These are phyloP conservation scores for Lecanosticta acicola DNA, from an alignment of 2,329 filamentous ascomycete genomes.

Conservation along the genomic window DNA sequence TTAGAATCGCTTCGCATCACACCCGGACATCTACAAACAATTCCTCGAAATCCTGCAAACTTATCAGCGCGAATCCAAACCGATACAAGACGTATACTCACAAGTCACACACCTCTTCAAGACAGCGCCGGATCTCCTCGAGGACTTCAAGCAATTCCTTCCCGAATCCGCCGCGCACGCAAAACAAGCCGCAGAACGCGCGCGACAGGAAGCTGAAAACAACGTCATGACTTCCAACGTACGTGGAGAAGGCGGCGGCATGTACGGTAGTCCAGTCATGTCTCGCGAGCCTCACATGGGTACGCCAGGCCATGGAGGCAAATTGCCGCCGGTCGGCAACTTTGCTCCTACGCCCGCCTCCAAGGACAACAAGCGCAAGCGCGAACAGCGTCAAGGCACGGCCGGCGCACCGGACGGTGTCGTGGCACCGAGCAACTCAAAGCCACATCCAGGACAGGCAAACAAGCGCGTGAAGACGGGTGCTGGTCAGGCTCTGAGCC, in stretches of 20 bases:
- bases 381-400: constrained; percentile 50
- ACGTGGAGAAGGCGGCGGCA: constrained; percentile 45
- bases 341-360: constrained; percentile 81
- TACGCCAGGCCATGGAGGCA: constrained; percentile 28
- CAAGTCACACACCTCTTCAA: constrained; percentile 94
- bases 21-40: constrained; percentile 98
- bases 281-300: constrained; percentile 35
- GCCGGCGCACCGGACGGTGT: constrained; percentile 34
- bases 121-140: constrained; percentile 84
- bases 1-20: constrained; percentile 91
- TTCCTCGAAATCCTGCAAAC: constrained; percentile 97
- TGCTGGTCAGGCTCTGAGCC: constrained; percentile 22
- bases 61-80: constrained; percentile 95
- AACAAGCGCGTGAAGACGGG: constrained; percentile 61
- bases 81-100: constrained; percentile 95
- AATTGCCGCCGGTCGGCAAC: constrained; percentile 86
- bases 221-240: constrained; percentile 60
- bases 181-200: constrained; percentile 47
- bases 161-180: constrained; percentile 78
- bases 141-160: constrained; percentile 98
- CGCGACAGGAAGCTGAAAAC: constrained; percentile 61
- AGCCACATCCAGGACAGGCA: constrained; percentile 20
- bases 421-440: constrained; percentile 21
- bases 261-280: constrained; percentile 36
- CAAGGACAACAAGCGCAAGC: constrained; percentile 73